Conservation (phyloP, 2,329 filamentous ascomycete genomes). For the Ophiobolus disseminans region DNA sequence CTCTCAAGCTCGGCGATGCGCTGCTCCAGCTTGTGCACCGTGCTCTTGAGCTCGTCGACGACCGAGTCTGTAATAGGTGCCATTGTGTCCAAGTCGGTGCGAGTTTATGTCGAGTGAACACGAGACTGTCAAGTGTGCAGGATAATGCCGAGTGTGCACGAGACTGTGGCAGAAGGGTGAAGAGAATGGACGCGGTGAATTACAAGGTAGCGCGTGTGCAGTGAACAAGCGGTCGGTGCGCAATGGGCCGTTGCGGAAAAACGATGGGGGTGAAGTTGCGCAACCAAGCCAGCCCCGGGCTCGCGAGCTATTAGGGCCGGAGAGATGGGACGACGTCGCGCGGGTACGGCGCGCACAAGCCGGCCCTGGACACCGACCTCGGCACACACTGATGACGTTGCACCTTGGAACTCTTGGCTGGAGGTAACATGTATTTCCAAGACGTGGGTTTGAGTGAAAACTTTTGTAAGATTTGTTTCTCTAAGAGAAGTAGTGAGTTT, state of each 20-base stretch:
- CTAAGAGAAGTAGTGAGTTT: no score
- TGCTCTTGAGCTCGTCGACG: conserved; percentile 82
- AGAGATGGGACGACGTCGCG: conserved; percentile 10
- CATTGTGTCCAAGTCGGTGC: no score
- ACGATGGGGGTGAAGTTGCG: conserved; percentile 19
- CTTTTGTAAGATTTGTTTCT: no score
- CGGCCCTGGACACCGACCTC: conserved; percentile 5
- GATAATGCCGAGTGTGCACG: no score
- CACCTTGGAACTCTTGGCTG: no score
- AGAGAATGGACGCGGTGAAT: conserved; percentile 15
- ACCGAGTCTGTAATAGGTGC: conserved; percentile 82
- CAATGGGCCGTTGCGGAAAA: conserved; percentile 32
- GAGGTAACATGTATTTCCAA: no score
- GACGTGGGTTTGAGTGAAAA: no score
- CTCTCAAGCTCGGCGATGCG: conserved; percentile 86
- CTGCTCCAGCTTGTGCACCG: conserved; percentile 82
- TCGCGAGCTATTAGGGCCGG: conserved; percentile 13
- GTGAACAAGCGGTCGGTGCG: conserved; percentile 21
- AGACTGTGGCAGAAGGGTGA: conserved; percentile 6
- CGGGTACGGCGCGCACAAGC: conserved; percentile 5
- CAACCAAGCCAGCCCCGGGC: no score
- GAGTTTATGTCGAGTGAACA: no score
- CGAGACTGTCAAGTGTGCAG: no score
- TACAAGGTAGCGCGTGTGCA: conserved; percentile 23
- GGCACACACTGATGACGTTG: conserved; percentile 19